Conservation (phyloP, 805 yeast genomes). For the Nakazawaea anatomiae region DNA sequence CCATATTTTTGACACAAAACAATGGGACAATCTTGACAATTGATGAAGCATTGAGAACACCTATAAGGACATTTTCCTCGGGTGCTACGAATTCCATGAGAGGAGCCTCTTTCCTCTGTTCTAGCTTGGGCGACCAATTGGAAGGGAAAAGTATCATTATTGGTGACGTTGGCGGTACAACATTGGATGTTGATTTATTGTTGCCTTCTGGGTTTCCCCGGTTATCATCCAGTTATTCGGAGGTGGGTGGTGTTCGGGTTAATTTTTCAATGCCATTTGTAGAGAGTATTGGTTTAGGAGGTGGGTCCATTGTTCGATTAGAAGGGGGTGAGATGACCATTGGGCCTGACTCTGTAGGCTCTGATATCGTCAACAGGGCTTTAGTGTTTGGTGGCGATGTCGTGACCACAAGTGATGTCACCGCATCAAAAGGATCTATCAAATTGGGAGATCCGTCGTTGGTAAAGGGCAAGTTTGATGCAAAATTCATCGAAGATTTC, state of each 20-base stretch:
- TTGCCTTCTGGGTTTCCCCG: slow-evolving; percentile 41
- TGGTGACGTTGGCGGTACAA: slow-evolving; percentile 48
- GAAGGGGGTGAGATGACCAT: slow-evolving; percentile 21
- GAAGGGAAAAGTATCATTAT: slow-evolving; percentile 27
- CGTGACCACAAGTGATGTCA: slow-evolving; percentile 33
- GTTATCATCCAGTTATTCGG: slow-evolving; percentile 35
- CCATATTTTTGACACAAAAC: slow-evolving; percentile 37
- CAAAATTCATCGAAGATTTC: slow-evolving; percentile 10
- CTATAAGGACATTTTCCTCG: slow-evolving; percentile 40
- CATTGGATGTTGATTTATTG: slow-evolving; percentile 40
- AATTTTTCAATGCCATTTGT: slow-evolving; percentile 47
- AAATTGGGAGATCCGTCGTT: slow-evolving; percentile 22
- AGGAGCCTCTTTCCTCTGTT: slow-evolving; percentile 38
- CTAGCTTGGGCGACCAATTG: slow-evolving; percentile 13
- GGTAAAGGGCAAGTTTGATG: slow-evolving; percentile 18
- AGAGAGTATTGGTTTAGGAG: slow-evolving; percentile 43
- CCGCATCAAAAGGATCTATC: slow-evolving; percentile 18
- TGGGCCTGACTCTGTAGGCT: slow-evolving; percentile 45
- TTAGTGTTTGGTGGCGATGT: slow-evolving; percentile 36
- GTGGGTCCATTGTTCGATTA: slow-evolving; percentile 37
- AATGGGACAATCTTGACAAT: slow-evolving; percentile 40
- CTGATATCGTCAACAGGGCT: slow-evolving; percentile 29
- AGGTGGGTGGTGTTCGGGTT: slow-evolving; percentile 42
- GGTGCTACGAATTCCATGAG: slow-evolving; percentile 45
- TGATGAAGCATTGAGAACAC: slow-evolving; percentile 30